Percentiles rank a stretch among this genome's conserved stretches.
Evolutionary conservation across 148 eudicot genomes (phyloP).

Genomic region (Cornus kousa): DNA sequence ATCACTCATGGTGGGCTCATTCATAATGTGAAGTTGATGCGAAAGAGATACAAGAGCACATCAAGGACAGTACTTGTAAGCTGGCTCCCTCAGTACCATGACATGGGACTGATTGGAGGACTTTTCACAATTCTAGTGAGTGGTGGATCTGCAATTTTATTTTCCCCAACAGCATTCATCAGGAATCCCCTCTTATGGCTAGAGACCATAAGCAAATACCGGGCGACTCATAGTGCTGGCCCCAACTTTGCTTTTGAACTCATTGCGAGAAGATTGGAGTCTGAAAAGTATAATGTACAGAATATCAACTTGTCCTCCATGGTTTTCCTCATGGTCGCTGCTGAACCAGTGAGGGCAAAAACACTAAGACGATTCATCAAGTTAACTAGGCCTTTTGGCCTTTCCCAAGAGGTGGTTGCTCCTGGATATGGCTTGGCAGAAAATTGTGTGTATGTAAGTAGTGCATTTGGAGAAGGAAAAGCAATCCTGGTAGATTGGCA

Average conservation of each 20-base stretch:
- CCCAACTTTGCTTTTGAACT: slow-evolving; percentile 1
- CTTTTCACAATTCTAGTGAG: background rate
- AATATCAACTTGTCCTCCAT: background rate
- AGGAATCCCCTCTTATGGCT: background rate
- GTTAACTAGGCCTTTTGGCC: background rate
- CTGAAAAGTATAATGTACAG: background rate
- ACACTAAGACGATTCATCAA: background rate
- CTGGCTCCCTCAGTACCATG: background rate
- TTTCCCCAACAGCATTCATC: background rate
- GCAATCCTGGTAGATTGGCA: background rate
- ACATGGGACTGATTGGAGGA: background rate
- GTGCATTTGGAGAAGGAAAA: background rate
- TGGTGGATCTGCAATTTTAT: background rate
- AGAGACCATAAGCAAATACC: background rate
- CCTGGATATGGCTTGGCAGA: background rate
- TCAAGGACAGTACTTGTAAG: background rate
- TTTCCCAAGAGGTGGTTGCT: background rate
- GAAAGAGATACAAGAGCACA: background rate
- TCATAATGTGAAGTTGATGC: slow-evolving; percentile 3
- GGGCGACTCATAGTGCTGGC: background rate
- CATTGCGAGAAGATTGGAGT: background rate
- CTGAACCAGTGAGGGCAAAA: slow-evolving; percentile 3
- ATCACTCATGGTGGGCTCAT: background rate
- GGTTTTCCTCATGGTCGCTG: background rate
- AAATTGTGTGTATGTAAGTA: background rate